Conservation (phyloP, 768 basidiomycete species). For the Glaciozyma martinii region DNA sequence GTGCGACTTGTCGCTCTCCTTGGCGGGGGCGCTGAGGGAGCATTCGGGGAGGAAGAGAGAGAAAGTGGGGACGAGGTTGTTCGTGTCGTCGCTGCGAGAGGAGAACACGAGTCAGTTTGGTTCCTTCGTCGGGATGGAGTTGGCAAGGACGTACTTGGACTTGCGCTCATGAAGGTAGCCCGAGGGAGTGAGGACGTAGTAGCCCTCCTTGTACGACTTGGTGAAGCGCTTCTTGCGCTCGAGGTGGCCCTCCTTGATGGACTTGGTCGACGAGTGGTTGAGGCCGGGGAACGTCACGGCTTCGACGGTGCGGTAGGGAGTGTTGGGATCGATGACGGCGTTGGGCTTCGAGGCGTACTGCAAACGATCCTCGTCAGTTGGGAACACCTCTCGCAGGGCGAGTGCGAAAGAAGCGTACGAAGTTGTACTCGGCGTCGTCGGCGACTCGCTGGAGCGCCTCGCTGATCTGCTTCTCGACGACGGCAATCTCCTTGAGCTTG, state of each 20-base stretch:
- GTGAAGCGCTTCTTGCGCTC: conserved; percentile 38
- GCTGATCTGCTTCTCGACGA: conserved; percentile 17
- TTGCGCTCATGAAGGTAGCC: conserved; percentile 37
- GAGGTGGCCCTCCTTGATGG: conserved; percentile 35
- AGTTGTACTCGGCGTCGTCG: conserved; percentile 26
- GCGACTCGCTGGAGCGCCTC: conserved; percentile 22
- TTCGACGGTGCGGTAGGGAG: conserved; percentile 21
- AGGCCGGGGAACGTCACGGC: conserved; percentile 35
- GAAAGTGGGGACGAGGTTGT: conserved; percentile 30
- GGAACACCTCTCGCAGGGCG: too few species aligned
- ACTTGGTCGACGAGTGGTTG: conserved; percentile 31
- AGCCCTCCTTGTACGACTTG: conserved; percentile 34
- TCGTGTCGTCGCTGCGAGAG: conserved; percentile 36
- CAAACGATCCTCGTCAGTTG: not conserved
- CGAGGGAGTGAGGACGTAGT: conserved; percentile 36
- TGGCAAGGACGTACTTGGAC: conserved; percentile 11
- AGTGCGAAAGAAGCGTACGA: not conserved
- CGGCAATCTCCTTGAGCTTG: conserved; percentile 14
- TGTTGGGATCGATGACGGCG: conserved; percentile 28
- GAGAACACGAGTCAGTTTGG: not conserved
- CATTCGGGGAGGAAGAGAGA: conserved; percentile 38
- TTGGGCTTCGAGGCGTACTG: conserved; percentile 8
- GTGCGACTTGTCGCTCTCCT: not conserved
- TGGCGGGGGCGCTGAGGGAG: conserved; percentile 22
- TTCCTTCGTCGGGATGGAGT: not conserved